Conservation (phyloP, 2,329 filamentous ascomycete species). For the Fusarium sambucinum region DNA sequence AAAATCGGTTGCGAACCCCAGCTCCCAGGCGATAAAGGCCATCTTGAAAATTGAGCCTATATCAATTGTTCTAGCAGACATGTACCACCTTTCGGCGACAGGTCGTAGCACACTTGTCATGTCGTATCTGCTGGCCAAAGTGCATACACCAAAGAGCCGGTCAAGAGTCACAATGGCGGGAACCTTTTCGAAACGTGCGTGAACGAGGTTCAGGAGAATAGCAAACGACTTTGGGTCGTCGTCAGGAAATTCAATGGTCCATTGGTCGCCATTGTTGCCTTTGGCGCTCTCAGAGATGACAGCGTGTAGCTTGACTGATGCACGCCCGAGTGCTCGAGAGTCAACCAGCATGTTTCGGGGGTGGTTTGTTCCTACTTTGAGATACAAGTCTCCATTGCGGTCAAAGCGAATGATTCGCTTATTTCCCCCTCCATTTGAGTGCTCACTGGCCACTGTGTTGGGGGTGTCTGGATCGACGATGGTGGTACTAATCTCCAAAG, state of each 20-base stretch:
- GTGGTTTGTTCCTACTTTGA: conserved; percentile 6
- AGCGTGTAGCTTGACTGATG: conserved; percentile 2
- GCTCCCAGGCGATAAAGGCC: conserved; percentile 33
- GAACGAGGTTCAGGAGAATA: conserved; percentile 24
- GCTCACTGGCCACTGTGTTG: neutral
- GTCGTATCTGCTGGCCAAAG: conserved; percentile 35
- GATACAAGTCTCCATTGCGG: conserved; percentile 15
- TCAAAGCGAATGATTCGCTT: conserved; percentile 17
- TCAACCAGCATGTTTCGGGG: conserved; percentile 22
- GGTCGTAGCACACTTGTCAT: conserved; percentile 28
- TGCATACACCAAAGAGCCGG: conserved; percentile 18
- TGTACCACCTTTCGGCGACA: conserved; percentile 30
- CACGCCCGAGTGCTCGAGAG: conserved; percentile 28
- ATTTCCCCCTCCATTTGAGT: neutral
- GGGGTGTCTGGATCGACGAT: neutral
- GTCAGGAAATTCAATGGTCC: conserved; percentile 14
- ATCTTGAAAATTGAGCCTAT: conserved; percentile 2
- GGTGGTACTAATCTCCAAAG: neutral
- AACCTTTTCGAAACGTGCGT: conserved; percentile 19
- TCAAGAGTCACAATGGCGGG: conserved; percentile 1
- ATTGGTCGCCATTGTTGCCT: neutral
- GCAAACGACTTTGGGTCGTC: conserved; percentile 18
- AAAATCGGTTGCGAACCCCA: conserved; percentile 22
- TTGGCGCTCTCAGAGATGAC: neutral
- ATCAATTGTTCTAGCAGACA: neutral